These are phyloP conservation scores for Nitzschia sp. DNA, from an alignment of 108 stramenopile genomes.

Conservation along the genomic window DNA sequence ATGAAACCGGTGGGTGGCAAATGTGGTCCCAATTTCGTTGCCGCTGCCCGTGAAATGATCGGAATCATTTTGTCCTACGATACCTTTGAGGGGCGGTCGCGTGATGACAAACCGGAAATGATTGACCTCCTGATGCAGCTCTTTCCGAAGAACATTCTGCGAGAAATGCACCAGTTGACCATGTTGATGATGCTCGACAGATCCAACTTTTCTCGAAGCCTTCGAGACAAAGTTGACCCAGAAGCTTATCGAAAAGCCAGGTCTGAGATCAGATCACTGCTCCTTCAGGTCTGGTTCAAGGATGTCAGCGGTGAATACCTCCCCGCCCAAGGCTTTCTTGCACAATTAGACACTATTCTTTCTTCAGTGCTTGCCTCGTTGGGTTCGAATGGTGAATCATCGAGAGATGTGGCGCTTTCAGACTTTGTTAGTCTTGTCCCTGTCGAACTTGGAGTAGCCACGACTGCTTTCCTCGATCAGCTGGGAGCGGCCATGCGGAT, in stretches of 20 bases:
- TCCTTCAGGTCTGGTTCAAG: constrained; percentile 33
- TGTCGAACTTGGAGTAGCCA: constrained; percentile 5
- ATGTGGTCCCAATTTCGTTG: constrained; percentile 33
- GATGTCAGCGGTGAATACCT: not conserved
- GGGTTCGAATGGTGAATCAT: not conserved
- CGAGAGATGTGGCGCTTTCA: not conserved
- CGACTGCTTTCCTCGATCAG: constrained; percentile 16
- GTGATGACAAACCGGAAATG: constrained; percentile 39
- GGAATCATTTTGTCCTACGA: constrained; percentile 36
- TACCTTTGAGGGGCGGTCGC: constrained; percentile 13
- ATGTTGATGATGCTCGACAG: constrained; percentile 41
- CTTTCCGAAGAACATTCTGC: constrained; percentile 50
- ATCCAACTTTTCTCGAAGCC: constrained; percentile 34
- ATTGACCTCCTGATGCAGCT: constrained; percentile 61
- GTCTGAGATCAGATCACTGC: constrained; percentile 17
- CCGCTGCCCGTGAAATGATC: constrained; percentile 34
- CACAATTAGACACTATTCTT: constrained; percentile 4
- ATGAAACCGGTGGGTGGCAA: constrained; percentile 66
- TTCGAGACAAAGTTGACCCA: constrained; percentile 29
- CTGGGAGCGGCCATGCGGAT: constrained; percentile 8
- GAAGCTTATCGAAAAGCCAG: constrained; percentile 35
- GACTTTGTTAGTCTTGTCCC: constrained; percentile 22
- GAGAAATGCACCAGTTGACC: constrained; percentile 49
- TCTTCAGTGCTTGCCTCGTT: not conserved
- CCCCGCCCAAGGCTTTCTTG: not conserved